These are phyloP conservation scores for Bipolaris bicolor DNA, from an alignment of 2,329 filamentous ascomycete species.

Conservation along the genomic window DNA sequence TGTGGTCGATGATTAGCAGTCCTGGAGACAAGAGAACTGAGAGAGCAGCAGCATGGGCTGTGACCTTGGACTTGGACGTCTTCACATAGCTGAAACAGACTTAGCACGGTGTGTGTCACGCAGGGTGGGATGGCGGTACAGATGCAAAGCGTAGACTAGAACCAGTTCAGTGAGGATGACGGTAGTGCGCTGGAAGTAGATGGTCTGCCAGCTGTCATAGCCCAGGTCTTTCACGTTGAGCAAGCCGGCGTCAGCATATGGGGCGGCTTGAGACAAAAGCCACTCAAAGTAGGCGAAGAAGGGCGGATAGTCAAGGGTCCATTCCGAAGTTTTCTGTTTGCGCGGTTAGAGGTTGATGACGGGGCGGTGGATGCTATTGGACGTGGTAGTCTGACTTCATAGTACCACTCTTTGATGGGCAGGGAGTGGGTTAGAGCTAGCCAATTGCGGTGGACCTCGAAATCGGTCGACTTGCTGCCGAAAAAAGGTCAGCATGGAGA, in stretches of 20 bases:
- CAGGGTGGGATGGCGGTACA: conserved; percentile 55
- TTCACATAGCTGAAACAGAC: conserved; percentile 69
- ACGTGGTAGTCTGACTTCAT: conserved; percentile 63
- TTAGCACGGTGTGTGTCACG: conserved; percentile 17
- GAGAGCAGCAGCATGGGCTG: conserved; percentile 83
- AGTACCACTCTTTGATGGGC: conserved; percentile 90
- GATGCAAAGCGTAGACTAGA: conserved; percentile 79
- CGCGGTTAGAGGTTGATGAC: conserved; percentile 18
- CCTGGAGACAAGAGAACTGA: conserved; percentile 92
- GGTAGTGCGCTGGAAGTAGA: conserved; percentile 90
- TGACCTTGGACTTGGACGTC: conserved; percentile 73
- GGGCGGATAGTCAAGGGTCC: conserved; percentile 98
- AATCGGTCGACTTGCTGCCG: conserved; percentile 93
- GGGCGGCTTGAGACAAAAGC: conserved; percentile 81
- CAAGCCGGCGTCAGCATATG: conserved; percentile 79
- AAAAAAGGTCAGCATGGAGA: conserved; percentile 33
- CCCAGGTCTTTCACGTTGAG: conserved; percentile 78
- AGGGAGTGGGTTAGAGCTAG: conserved; percentile 92
- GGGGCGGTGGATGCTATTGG: background rate
- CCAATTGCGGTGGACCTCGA: conserved; percentile 99
- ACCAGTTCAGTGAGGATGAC: conserved; percentile 87
- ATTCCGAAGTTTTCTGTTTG: conserved; percentile 85
- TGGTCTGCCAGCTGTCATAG: conserved; percentile 90
- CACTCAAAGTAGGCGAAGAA: conserved; percentile 99
- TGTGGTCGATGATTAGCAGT: conserved; percentile 95